These are phyloP conservation scores for Dactylellina drechsleri DNA, from an alignment of 2,329 filamentous ascomycete species.

Conservation along the genomic window DNA sequence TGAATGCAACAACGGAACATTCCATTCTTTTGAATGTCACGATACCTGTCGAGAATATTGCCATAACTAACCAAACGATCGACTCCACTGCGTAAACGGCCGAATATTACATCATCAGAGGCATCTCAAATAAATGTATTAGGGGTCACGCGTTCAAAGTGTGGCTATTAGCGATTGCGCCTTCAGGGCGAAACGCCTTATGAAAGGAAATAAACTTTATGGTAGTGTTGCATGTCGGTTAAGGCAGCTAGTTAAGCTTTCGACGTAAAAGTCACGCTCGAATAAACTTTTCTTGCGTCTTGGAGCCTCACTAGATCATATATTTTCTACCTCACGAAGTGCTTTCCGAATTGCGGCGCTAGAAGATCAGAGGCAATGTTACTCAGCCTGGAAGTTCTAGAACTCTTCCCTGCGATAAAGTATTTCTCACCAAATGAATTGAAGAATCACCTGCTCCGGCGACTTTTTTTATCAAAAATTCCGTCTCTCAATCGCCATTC, in stretches of 20 bases:
- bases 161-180: not conserved
- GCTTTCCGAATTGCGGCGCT: constrained; percentile 44
- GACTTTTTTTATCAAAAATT: constrained; percentile 15
- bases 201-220: constrained; percentile 23
- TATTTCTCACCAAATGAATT: too few species aligned
- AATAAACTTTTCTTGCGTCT: constrained; percentile 32
- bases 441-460: not conserved
- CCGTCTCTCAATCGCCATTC: constrained; percentile 4
- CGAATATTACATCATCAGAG: constrained; percentile 24
- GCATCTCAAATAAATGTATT: not conserved
- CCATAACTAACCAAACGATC: constrained; percentile 20
- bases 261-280: constrained; percentile 21
- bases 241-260: constrained; percentile 27
- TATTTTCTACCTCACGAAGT: constrained; percentile 13
- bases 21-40: constrained; percentile 28
- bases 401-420: not conserved
- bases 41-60: constrained; percentile 23
- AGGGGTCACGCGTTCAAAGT: not conserved
- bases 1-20: constrained; percentile 13
- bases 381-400: not conserved
- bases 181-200: not conserved
- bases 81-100: not conserved
- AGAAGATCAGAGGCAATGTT: not conserved
- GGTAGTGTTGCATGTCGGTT: constrained; percentile 43
- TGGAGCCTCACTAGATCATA: constrained; percentile 34